A percentile compares a stretch with the other conserved stretches of the same genome.
These are phyloP conservation scores for Cadophora luteo-olivacea DNA, from an alignment of 2,329 filamentous ascomycete genomes.

Conservation along the genomic window DNA sequence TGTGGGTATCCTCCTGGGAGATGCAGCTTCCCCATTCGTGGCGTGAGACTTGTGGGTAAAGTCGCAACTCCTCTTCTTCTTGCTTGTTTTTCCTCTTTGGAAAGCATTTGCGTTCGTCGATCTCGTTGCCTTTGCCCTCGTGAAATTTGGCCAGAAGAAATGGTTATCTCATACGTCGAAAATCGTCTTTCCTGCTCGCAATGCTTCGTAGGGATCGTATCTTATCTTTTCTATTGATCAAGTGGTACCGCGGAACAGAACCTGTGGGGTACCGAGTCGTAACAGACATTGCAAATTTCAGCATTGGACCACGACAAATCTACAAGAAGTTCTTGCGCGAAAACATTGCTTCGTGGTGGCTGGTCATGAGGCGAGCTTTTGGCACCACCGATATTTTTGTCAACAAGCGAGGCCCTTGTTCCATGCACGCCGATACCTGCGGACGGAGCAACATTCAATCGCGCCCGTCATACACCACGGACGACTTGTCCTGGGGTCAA, in stretches of 20 bases:
- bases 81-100: not conserved
- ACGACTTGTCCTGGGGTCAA: not conserved
- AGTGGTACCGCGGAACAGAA: conserved; percentile 1
- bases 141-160: not conserved
- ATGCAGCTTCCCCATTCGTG: not conserved
- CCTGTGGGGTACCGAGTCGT: not conserved
- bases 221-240: not conserved
- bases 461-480: not conserved
- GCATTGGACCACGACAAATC: not conserved
- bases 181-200: not conserved
- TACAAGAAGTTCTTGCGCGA: not conserved
- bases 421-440: not conserved
- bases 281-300: not conserved
- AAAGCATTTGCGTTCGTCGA: not conserved
- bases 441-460: not conserved
- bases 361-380: not conserved
- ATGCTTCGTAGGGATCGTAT: conserved; percentile 14
- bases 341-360: not conserved
- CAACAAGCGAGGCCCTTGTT: conserved; percentile 8
- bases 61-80: not conserved
- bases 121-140: not conserved
- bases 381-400: not conserved
- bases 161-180: not conserved
- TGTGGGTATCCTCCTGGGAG: not conserved
- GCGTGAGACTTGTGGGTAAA: not conserved